Evolutionary conservation across 331 rosid genomes (phyloP).

Genomic region (Rosa hybrid): DNA sequence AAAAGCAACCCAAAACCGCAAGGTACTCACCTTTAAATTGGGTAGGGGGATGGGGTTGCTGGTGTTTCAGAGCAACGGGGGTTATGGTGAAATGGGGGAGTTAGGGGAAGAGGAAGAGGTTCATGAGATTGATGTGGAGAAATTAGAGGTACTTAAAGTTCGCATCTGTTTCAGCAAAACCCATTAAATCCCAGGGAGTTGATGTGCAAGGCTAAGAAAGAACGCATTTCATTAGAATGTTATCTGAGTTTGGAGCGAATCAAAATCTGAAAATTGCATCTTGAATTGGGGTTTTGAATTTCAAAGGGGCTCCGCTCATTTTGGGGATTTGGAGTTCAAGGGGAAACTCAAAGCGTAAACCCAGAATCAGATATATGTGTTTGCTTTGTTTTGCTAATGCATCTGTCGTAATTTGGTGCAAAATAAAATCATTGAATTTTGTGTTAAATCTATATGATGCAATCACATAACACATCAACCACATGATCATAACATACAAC

Average conservation of each 20-base stretch:
- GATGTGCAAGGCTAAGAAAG: no score
- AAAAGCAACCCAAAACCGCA: slow-evolving; percentile 18
- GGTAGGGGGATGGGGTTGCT: slow-evolving; percentile 3
- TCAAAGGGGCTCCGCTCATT: slow-evolving; percentile 33
- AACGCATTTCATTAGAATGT: not conserved
- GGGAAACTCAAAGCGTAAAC: not conserved
- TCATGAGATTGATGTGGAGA: slow-evolving; percentile 46
- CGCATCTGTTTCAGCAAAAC: no score
- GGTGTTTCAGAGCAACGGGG: not conserved
- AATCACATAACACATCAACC: no score
- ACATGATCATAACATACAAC: no score
- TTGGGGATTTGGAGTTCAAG: not conserved
- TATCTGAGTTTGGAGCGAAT: slow-evolving; percentile 62
- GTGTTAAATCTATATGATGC: no score
- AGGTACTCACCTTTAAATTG: slow-evolving; percentile 15
- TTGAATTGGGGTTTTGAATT: slow-evolving; percentile 38
- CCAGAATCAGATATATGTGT: not conserved
- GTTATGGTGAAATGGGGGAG: not conserved
- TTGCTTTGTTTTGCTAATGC: no score
- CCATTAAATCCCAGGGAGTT: no score
- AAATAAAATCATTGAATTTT: no score
- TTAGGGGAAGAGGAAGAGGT: slow-evolving; percentile 20
- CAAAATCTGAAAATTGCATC: slow-evolving; percentile 59
- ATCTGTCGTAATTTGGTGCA: no score
- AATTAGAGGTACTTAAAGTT: slow-evolving; percentile 35